phyloP scores from a whole-genome alignment of 805 yeast genomes.

The Brettanomyces sp. region DNA sequence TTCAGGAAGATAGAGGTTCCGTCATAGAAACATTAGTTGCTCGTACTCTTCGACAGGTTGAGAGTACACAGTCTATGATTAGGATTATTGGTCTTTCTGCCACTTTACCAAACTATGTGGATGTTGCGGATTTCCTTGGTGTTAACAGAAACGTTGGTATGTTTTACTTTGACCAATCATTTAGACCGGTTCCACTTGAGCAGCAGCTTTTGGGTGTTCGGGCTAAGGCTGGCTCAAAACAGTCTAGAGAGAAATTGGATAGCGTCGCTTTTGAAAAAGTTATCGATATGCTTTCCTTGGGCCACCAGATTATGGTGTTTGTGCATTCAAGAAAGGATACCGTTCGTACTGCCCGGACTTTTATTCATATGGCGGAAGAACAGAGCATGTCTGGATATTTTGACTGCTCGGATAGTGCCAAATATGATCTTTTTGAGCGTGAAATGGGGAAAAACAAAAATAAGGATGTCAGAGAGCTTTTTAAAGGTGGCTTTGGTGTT shows the following conservation, averaged over 20 bases:
- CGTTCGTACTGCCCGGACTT: constrained; percentile 66
- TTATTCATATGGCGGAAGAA: constrained; percentile 58
- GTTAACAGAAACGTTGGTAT: constrained; percentile 86
- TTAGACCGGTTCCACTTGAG: constrained; percentile 87
- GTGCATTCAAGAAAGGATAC: constrained; percentile 96
- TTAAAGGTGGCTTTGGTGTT: constrained; percentile 75
- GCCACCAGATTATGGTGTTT: constrained; percentile 91
- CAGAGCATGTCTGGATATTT: constrained; percentile 48
- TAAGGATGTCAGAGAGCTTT: constrained; percentile 73
- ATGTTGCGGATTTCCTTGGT: constrained; percentile 90
- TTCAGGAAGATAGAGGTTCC: constrained; percentile 97
- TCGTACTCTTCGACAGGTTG: constrained; percentile 89
- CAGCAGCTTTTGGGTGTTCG: constrained; percentile 82
- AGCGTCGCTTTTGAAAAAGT: constrained; percentile 69
- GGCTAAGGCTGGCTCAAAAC: constrained; percentile 74
- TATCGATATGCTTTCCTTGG: constrained; percentile 52
- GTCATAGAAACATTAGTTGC: constrained; percentile 94
- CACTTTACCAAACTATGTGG: constrained; percentile 82
- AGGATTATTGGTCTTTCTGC: constrained; percentile 93
- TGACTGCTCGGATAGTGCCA: constrained; percentile 40
- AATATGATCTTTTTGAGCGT: constrained; percentile 37
- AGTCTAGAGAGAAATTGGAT: constrained; percentile 66
- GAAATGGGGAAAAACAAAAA: constrained; percentile 68
- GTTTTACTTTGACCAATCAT: constrained; percentile 89
- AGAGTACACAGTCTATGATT: constrained; percentile 86